A percentile compares a stretch with the other conserved stretches of the same genome.
Evolutionary conservation across 2,329 filamentous ascomycete species (phyloP).

Genomic region (Xylaria sp.): DNA sequence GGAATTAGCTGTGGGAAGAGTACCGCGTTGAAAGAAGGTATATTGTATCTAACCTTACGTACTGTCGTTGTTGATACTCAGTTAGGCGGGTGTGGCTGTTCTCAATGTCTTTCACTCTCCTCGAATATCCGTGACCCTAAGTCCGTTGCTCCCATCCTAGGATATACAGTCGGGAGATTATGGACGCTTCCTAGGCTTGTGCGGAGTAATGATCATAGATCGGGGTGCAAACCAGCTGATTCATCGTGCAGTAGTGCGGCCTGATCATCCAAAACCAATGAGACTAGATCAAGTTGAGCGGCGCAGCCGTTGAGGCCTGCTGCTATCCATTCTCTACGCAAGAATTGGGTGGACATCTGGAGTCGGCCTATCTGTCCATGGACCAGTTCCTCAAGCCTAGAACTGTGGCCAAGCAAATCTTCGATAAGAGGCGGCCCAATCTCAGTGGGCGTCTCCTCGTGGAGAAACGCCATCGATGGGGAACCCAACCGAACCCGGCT

Average conservation of each 20-base stretch:
- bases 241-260: neutral
- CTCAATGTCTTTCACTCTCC: neutral
- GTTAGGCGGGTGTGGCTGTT: neutral
- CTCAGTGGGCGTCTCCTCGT: neutral
- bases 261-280: neutral
- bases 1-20: too few relatives aligned
- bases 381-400: neutral
- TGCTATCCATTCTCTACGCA: neutral
- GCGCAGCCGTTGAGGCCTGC: neutral
- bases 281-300: constrained; percentile 2
- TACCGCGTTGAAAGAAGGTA: too few relatives aligned
- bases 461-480: neutral
- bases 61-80: neutral
- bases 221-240: neutral
- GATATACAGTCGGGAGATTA: too few relatives aligned
- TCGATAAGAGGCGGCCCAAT: neutral
- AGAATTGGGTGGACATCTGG: neutral
- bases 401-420: neutral
- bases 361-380: neutral
- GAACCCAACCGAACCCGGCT: too few relatives aligned
- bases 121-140: too few relatives aligned
- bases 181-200: too few relatives aligned
- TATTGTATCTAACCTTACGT: too few relatives aligned
- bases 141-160: too few relatives aligned
- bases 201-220: neutral